A percentile compares a stretch with the other conserved stretches of the same genome.
phyloP scores from a whole-genome alignment of 2,329 filamentous ascomycete genomes.

The Diaporthe batatas region DNA sequence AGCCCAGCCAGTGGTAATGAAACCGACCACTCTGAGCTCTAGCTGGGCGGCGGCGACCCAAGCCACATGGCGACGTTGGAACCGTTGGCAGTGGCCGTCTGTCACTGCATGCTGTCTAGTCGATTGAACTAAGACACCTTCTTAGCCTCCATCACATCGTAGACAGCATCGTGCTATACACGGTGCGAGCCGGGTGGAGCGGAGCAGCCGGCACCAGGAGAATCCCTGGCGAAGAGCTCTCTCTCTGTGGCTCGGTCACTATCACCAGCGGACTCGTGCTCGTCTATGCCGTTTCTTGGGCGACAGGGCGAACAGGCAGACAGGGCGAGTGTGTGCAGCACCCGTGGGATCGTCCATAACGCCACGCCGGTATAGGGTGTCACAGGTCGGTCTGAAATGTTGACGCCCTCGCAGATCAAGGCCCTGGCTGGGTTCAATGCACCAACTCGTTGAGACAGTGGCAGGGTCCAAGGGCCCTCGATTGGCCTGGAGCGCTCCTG shows the following conservation, averaged over 20 bases:
- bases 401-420: constrained; percentile 30
- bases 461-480: constrained; percentile 50
- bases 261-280: neutral
- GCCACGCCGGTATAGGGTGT: constrained; percentile 34
- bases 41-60: constrained; percentile 36
- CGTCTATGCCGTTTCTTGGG: constrained; percentile 37
- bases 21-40: neutral
- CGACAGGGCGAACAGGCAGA: neutral
- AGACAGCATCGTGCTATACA: neutral
- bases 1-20: neutral
- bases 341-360: constrained; percentile 27
- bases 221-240: neutral
- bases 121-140: constrained; percentile 1
- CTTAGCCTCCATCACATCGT: neutral
- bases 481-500: constrained; percentile 52
- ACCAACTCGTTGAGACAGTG: constrained; percentile 59
- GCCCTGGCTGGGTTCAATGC: constrained; percentile 52
- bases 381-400: constrained; percentile 45
- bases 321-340: neutral
- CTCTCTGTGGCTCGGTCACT: neutral
- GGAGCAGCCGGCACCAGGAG: neutral
- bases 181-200: neutral
- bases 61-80: constrained; percentile 35
- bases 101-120: neutral
- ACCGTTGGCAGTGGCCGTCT: neutral